These are phyloP conservation scores for Tieghemostelium lacteum DNA, from an alignment of 78 protist genomes.

Conservation along the genomic window DNA sequence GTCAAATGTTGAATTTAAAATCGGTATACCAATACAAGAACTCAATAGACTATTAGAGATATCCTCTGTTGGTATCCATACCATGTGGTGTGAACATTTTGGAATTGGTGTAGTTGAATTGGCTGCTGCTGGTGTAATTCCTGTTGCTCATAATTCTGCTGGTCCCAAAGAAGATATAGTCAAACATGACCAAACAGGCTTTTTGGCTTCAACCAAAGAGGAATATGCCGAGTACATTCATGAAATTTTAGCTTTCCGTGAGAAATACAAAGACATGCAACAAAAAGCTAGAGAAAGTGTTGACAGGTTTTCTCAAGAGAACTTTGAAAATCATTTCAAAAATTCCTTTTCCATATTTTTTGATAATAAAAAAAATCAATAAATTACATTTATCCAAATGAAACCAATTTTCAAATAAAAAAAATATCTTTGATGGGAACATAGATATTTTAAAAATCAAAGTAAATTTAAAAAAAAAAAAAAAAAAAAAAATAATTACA, in stretches of 20 bases:
- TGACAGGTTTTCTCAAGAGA: conserved; percentile 70
- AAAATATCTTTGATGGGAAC: no score
- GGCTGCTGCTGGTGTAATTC: conserved; percentile 89
- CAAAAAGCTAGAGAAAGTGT: conserved; percentile 59
- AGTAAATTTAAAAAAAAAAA: no score
- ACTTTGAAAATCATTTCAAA: conserved; percentile 21
- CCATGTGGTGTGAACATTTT: conserved; percentile 96
- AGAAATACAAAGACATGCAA: conserved; percentile 56
- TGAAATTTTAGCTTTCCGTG: conserved; percentile 56
- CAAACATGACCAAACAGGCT: conserved; percentile 54
- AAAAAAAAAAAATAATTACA: no score
- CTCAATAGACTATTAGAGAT: conserved; percentile 21
- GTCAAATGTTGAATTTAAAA: conserved; percentile 29
- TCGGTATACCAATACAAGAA: conserved; percentile 16
- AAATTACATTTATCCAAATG: no score
- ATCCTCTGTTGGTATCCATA: conserved; percentile 92
- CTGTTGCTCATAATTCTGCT: conserved; percentile 89
- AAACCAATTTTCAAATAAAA: no score
- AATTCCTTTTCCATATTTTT: background rate
- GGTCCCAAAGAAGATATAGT: conserved; percentile 92
- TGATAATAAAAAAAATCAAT: no score
- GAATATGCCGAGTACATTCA: conserved; percentile 86
- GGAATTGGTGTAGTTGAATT: conserved; percentile 96
- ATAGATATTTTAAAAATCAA: no score
- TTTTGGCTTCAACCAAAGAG: conserved; percentile 82